Evolutionary conservation across 495 filamentous ascomycete species (phyloP).

Genomic region (Aspergillus bridgeri): DNA sequence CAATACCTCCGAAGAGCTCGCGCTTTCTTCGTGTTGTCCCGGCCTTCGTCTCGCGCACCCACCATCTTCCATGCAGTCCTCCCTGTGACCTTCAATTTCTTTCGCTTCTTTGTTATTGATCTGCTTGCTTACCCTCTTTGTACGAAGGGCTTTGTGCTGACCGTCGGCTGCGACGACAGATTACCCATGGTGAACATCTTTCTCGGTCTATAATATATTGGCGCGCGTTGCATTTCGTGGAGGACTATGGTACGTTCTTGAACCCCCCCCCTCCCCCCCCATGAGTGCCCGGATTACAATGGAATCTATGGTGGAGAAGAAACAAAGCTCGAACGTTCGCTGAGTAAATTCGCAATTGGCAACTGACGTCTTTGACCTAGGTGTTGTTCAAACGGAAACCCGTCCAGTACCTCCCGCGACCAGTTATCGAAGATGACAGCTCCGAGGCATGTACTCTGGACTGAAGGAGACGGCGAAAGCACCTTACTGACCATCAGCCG

Average conservation of each 20-base stretch:
- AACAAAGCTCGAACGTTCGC: background rate
- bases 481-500: constrained; percentile 6
- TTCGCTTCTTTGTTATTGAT: background rate
- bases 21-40: background rate
- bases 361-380: constrained; percentile 38
- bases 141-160: background rate
- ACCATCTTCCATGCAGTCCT: background rate
- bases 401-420: constrained; percentile 73
- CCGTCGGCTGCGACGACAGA: background rate
- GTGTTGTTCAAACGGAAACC: constrained; percentile 96
- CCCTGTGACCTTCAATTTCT: background rate
- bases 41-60: background rate
- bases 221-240: constrained; percentile 24
- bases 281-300: background rate
- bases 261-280: no score
- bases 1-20: background rate
- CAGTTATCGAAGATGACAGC: constrained; percentile 73
- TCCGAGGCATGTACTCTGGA: constrained; percentile 58
- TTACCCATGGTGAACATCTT: background rate
- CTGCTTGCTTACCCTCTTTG: background rate
- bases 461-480: background rate
- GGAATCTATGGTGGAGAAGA: background rate
- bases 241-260: constrained; percentile 37
- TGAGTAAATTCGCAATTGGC: background rate
- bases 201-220: constrained; percentile 28